phyloP scores from a whole-genome alignment of 768 basidiomycete species.

The Sistotremastrum niveocremeum region DNA sequence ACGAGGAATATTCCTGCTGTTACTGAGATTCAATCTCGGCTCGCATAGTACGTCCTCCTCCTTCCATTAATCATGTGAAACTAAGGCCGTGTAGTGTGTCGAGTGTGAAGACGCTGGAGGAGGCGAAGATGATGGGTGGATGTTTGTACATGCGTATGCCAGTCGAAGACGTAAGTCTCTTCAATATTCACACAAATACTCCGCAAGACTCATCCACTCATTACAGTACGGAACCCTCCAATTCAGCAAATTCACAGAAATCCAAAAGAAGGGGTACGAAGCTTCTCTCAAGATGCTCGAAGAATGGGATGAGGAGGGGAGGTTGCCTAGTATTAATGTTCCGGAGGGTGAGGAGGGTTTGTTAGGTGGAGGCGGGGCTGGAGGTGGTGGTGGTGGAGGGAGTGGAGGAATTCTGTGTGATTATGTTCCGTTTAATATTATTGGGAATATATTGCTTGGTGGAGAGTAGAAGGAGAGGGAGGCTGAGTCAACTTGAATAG shows the following conservation, averaged over 20 bases:
- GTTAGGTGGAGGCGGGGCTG: conserved; percentile 54
- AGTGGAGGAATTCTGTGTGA: conserved; percentile 53
- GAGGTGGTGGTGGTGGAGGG: conserved; percentile 52
- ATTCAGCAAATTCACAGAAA: conserved; percentile 84
- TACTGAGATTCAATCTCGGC: conserved; percentile 84
- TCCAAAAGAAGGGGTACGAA: conserved; percentile 67
- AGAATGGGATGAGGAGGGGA: conserved; percentile 72
- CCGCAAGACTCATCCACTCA: too few species aligned
- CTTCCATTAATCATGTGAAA: too few species aligned
- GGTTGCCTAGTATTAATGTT: conserved; percentile 62
- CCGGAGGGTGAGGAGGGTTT: conserved; percentile 34
- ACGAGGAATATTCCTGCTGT: conserved; percentile 71
- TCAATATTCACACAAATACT: background rate
- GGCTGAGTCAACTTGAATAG: too few species aligned
- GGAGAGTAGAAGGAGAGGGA: too few species aligned
- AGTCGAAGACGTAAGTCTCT: conserved; percentile 61
- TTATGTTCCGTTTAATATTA: background rate
- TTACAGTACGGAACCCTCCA: conserved; percentile 69
- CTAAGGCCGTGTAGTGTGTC: conserved; percentile 92
- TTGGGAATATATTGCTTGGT: too few species aligned
- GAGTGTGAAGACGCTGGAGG: conserved; percentile 87
- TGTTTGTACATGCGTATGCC: conserved; percentile 93
- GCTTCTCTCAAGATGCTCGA: conserved; percentile 59
- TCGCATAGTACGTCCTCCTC: conserved; percentile 69
- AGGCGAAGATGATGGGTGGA: conserved; percentile 81